These are phyloP conservation scores for Lodderomyces oxycetoniae DNA, from an alignment of 1,139 yeast genomes.

Conservation along the genomic window DNA sequence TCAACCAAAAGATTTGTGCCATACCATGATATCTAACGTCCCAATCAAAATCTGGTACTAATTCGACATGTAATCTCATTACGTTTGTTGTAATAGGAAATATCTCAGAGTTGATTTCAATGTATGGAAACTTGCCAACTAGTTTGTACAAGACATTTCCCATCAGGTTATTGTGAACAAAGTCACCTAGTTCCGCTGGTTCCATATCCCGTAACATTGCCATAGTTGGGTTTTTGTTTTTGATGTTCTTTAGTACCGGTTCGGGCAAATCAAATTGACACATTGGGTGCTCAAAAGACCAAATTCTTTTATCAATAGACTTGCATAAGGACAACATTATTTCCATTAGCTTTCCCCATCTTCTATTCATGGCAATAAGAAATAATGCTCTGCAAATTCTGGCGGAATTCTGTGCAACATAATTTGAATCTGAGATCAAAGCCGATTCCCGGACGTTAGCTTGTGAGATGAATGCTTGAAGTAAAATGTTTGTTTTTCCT, in stretches of 20 bases:
- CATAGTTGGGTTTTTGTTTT: slow-evolving; percentile 62
- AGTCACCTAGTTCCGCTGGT: slow-evolving; percentile 75
- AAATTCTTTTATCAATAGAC: slow-evolving; percentile 74
- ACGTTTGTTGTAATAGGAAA: slow-evolving; percentile 88
- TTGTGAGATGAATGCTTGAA: slow-evolving; percentile 85
- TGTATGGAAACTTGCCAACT: slow-evolving; percentile 68
- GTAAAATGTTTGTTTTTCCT: slow-evolving; percentile 80
- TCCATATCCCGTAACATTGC: slow-evolving; percentile 71
- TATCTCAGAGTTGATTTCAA: slow-evolving; percentile 73
- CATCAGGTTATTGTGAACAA: slow-evolving; percentile 75
- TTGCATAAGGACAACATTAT: slow-evolving; percentile 77
- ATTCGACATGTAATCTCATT: slow-evolving; percentile 67
- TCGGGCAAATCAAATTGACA: slow-evolving; percentile 80
- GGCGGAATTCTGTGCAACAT: slow-evolving; percentile 93
- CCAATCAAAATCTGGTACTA: slow-evolving; percentile 82
- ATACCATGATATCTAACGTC: slow-evolving; percentile 76
- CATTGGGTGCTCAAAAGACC: slow-evolving; percentile 92
- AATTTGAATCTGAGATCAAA: slow-evolving; percentile 77
- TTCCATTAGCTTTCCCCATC: slow-evolving; percentile 83
- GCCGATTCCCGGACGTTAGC: slow-evolving; percentile 74
- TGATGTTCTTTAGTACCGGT: slow-evolving; percentile 57
- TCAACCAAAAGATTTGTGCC: slow-evolving; percentile 86
- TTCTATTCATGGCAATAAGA: slow-evolving; percentile 74
- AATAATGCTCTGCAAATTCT: slow-evolving; percentile 91
- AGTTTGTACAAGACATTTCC: slow-evolving; percentile 61